Base-by-base conservation (phyloP, 768 basidiomycete species). In the Nidularia pulvinata region DNA sequence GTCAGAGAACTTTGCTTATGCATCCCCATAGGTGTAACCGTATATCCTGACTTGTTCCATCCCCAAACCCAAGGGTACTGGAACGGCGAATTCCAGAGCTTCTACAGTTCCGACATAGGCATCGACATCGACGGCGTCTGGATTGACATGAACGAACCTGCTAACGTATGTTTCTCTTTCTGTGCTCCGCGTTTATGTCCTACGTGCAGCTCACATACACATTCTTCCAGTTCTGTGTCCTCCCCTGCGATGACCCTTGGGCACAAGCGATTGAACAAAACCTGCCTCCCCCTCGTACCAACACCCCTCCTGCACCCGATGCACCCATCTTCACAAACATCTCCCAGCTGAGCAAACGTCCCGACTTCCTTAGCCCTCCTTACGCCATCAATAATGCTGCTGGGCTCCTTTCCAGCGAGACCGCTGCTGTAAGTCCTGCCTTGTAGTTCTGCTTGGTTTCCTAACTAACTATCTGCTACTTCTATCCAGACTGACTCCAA, bases 121-220 rank as follows among this genome's bases (percentile, higher is more conserved):
- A 55, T 89, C 7, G 82, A 88, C 53, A 87, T 88, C 33, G 85
- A 88, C 56, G 87, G 86, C 7, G 79, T 79, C 14, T 89, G 88
- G 89, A 87, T 88, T 25, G 85, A 87, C 57, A 87, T 86, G 86
- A 88, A 89, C 62, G 87, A 89, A 55, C 87, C 88, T 5, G 66
- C 85, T 3, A 88, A 78, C 55, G 86, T 88, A 57, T 25, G 80
- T 62, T 16, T 25, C 34, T 13, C 19, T 44, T 36, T 35, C 43
- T 35, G 22, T 30, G 9, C 19, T 25, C 7, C 33, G 6, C 13
- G 33, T 10, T 10, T 7, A 33, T 13, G 33, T 48, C 14, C 7
- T 25, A 46, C 32, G 7, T 19, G 19, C 19, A 19, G 19, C 19
- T 19, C 19, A 19, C 19, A 19, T 19, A 19, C 19, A 19, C 19